These are phyloP conservation scores for Syncephalastrum racemosum DNA, from an alignment of 371 early-diverging fungal genomes.

Conservation along the genomic window DNA sequence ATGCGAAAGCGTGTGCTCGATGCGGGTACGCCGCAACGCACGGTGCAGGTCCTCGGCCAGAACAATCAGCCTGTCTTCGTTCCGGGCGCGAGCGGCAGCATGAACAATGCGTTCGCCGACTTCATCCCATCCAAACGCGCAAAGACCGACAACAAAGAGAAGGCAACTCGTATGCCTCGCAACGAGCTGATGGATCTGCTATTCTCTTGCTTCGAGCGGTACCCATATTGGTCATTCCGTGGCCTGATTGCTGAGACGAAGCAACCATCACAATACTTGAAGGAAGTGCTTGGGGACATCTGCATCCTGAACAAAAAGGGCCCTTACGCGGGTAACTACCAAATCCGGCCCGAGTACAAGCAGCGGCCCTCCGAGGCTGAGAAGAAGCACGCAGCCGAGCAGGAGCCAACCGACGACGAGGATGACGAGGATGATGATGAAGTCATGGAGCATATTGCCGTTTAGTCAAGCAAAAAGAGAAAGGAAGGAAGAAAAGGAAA, in stretches of 20 bases:
- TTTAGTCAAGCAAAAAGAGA: slow-evolving; percentile 17
- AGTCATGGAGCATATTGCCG: slow-evolving; percentile 44
- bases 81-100: slow-evolving; percentile 59
- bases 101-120: slow-evolving; percentile 49
- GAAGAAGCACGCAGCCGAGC: slow-evolving; percentile 17
- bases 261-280: slow-evolving; percentile 79
- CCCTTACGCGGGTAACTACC: slow-evolving; percentile 78
- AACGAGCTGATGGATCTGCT: slow-evolving; percentile 83
- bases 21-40: slow-evolving; percentile 55
- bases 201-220: slow-evolving; percentile 79
- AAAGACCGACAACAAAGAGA: slow-evolving; percentile 53
- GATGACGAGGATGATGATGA: slow-evolving; percentile 51
- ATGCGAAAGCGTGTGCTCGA: slow-evolving; percentile 71
- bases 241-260: slow-evolving; percentile 80
- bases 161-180: slow-evolving; percentile 81
- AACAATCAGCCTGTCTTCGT: slow-evolving; percentile 58
- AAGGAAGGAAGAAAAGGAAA: too few relatives aligned
- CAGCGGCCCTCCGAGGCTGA: slow-evolving; percentile 49
- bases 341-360: slow-evolving; percentile 83
- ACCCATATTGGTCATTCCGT: slow-evolving; percentile 85
- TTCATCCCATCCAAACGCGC: slow-evolving; percentile 48
- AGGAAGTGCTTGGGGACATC: slow-evolving; percentile 83
- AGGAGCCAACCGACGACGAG: slow-evolving; percentile 36
- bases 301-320: slow-evolving; percentile 84
- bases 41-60: slow-evolving; percentile 56